Evolutionary conservation across 768 basidiomycete species (phyloP), one percentile per base, ranked within the genome.

Genomic region (Termitomyces sp.): DNA sequence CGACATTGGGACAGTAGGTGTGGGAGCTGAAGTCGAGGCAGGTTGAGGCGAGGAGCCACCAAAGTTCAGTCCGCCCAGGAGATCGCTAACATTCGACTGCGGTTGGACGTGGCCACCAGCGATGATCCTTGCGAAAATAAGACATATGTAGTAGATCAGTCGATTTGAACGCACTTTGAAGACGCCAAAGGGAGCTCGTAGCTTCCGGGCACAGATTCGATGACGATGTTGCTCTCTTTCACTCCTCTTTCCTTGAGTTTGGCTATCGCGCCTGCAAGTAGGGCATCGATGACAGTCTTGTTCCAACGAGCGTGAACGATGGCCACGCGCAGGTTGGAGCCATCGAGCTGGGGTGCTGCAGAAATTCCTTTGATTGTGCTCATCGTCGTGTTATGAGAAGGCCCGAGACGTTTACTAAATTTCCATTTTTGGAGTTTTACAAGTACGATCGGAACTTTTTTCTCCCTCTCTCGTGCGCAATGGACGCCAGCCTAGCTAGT

Each of bases 221-320:
- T 75, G 50, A 94, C 81, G 66, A 99, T 98, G 66, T 98, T 95
- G 68, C 80, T 79, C 50, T 92, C 84, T 75, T 90, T 90, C 61
- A 98, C 96, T 25, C 96, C 96, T 34, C 81, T 77, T 65, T 85
- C 85, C 73, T 86, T 89, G 63, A 99, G 82, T 68, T 92, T 95
- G 21, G 77, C 74, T 53, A 92, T 72, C 4, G 89, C 84, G 37
- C 97, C 97, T 1, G 81, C 73, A 56, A 99, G 76, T 49, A 99
- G 83, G 11, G 92, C 84, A 12, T 91, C 87, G 66, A 98, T 90
- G 67, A 99, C 86, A 19, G 75, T 67, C 63, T 84, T 86, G 77
- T 99, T 99, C 97, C 97, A 99, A 75, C 95, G 80, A 17, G 94
- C 93, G 69, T 98, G 96, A 7, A 98, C 90, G 68, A 98, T 95